These are phyloP conservation scores for Malassezia arunalokei DNA, from an alignment of 1,284 basidiomycete species.

Conservation along the genomic window DNA sequence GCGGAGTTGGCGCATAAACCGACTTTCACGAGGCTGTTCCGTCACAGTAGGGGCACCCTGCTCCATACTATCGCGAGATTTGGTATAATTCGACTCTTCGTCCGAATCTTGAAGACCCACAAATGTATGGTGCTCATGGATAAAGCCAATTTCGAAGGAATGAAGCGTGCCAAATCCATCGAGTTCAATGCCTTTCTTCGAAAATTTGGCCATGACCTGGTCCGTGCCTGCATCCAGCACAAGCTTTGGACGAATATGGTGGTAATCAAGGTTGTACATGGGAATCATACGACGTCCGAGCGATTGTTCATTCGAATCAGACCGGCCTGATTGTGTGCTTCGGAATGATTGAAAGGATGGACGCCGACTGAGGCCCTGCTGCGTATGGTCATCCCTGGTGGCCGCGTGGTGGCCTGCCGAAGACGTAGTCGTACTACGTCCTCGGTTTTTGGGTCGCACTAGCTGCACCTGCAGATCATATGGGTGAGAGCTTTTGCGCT, in stretches of 20 bases:
- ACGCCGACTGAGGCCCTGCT: neutral
- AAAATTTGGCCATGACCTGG: slow-evolving; percentile 80
- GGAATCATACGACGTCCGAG: slow-evolving; percentile 63
- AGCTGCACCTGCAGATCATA: slow-evolving; percentile 87
- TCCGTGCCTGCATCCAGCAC: slow-evolving; percentile 88
- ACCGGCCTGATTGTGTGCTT: slow-evolving; percentile 23
- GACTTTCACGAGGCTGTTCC: neutral
- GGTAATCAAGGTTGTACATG: slow-evolving; percentile 80
- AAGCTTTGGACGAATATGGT: slow-evolving; percentile 81
- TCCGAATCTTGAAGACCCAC: neutral
- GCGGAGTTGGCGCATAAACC: neutral
- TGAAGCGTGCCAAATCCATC: slow-evolving; percentile 46
- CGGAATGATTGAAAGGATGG: slow-evolving; percentile 14
- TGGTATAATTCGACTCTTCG: neutral
- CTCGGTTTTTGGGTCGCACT: slow-evolving; percentile 48
- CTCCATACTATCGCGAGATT: neutral
- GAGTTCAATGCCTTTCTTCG: slow-evolving; percentile 57
- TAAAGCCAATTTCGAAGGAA: slow-evolving; percentile 25
- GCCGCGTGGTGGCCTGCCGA: neutral
- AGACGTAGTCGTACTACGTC: neutral
- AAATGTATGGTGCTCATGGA: neutral
- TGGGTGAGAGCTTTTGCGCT: slow-evolving; percentile 69
- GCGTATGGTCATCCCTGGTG: neutral
- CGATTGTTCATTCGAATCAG: neutral
- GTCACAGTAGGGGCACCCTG: neutral